Evolutionary conservation across 177 flowering plant species (phyloP), one percentile per base, ranked within the genome.

Genomic region (Tripterygium wilfordii): DNA sequence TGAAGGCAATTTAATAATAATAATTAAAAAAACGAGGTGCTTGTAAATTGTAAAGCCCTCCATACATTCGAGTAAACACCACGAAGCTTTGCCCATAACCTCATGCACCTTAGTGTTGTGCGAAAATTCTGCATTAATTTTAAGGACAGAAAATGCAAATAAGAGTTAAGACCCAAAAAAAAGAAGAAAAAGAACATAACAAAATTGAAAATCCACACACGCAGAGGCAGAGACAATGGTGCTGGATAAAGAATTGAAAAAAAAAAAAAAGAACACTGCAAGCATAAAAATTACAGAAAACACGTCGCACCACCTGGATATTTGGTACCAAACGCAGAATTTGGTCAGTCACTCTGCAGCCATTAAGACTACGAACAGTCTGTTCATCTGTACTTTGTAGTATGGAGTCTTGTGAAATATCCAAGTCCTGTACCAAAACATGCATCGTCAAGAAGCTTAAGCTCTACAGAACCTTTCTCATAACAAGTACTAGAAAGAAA

Each of bases 301-400:
- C 32, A 40, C 35, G 1, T 3, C 23, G 9, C 46, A 30, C 4
- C 20, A 92, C 99, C 92, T 87, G 79, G 68, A 89, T 77, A 74
- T 85, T 94, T 44, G 99, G 99, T 48, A 94, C 96, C 65, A 89
- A 61, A 10, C 79, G 83, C 67, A 94, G 55, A 42, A 94, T 85
- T 49, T 81, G 88, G 56, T 94, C 99, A 46, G 97, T 83, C 28
- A 92, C 99, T 66, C 96, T 68, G 56, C 97, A 94, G 28, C 97
- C 99, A 77, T 89, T 89, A 31, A 89, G 94, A 78, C 96, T 94
- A 41, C 94, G 88, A 72, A 87, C 96, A 21, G 97, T 86, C 63
- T 79, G 92, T 20, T 89, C 96, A 74, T 89, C 99, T 9, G 79
- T 75, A 70, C 80, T 79, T 42, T 81, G 90, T 35, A 89, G 61